Evolutionary conservation across 768 basidiomycete species (phyloP).

Genomic region (Psilocybe subaeruginosa): DNA sequence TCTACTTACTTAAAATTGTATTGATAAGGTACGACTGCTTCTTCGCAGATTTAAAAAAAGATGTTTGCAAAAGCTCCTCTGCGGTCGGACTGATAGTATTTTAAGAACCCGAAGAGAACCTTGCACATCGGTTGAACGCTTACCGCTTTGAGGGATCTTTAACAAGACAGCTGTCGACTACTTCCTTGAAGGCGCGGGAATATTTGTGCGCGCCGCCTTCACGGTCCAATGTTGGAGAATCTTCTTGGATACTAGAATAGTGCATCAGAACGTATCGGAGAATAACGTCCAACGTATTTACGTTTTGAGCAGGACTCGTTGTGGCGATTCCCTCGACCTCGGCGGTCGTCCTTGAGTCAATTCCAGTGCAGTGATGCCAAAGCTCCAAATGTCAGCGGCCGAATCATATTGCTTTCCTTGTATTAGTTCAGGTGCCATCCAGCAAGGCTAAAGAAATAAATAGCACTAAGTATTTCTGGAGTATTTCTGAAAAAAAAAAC

Average conservation of each 20-base stretch:
- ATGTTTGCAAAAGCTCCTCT: conserved; percentile 70
- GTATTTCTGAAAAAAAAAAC: too few relatives aligned
- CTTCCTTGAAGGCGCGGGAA: conserved; percentile 80
- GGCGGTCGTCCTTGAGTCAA: conserved; percentile 88
- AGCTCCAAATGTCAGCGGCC: conserved; percentile 94
- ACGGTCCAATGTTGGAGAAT: conserved; percentile 76
- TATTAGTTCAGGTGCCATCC: conserved; percentile 97
- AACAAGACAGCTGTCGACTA: conserved; percentile 78
- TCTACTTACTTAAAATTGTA: conserved; percentile 63
- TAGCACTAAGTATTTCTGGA: neutral
- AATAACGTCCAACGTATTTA: conserved; percentile 26
- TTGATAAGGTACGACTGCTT: conserved; percentile 79
- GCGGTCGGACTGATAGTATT: conserved; percentile 66
- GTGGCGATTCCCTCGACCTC: conserved; percentile 74
- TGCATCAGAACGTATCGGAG: neutral
- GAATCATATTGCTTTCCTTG: conserved; percentile 83
- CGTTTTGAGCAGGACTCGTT: conserved; percentile 78
- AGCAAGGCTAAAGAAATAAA: conserved; percentile 64
- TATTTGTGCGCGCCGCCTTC: conserved; percentile 74
- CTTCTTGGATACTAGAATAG: conserved; percentile 65
- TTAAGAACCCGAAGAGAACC: neutral
- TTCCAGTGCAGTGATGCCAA: conserved; percentile 94
- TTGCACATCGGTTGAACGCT: conserved; percentile 2
- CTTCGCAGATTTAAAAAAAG: conserved; percentile 82
- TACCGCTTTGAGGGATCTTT: conserved; percentile 86